Conservation (phyloP, 1,139 yeast genomes). For the Debaryomyces nepalensis region DNA sequence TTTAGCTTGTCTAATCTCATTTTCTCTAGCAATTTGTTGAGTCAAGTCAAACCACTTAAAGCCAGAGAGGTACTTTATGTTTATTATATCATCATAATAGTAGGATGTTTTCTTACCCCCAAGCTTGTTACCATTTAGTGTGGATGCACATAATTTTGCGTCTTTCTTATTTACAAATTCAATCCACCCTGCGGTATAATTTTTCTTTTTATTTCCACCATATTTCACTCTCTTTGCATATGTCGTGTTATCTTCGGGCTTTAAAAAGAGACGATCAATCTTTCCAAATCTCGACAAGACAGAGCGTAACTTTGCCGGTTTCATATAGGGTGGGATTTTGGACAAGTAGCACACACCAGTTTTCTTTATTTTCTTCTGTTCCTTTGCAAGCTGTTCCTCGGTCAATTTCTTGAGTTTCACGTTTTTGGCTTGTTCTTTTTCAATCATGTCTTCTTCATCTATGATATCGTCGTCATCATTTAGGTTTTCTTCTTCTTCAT, state of each 20-base stretch:
- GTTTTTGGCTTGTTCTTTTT: slow-evolving; percentile 25
- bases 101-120: slow-evolving; percentile 95
- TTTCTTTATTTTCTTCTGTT: slow-evolving; percentile 61
- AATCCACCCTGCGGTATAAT: slow-evolving; percentile 96
- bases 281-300: slow-evolving; percentile 81
- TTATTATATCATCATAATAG: slow-evolving; percentile 92
- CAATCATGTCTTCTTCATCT: slow-evolving; percentile 24
- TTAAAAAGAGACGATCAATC: slow-evolving; percentile 80
- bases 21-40: slow-evolving; percentile 90
- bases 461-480: slow-evolving; percentile 18
- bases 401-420: slow-evolving; percentile 54
- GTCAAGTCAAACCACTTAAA: slow-evolving; percentile 96
- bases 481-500: slow-evolving; percentile 18
- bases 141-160: slow-evolving; percentile 85
- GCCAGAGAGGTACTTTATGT: slow-evolving; percentile 84
- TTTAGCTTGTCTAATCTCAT: slow-evolving; percentile 86
- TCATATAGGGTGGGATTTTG: slow-evolving; percentile 94
- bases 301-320: slow-evolving; percentile 87
- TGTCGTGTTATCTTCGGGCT: slow-evolving; percentile 77
- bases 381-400: slow-evolving; percentile 58
- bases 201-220: slow-evolving; percentile 94
- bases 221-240: slow-evolving; percentile 73
- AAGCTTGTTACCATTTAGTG: slow-evolving; percentile 83
- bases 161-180: slow-evolving; percentile 83
- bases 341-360: slow-evolving; percentile 94